Base-by-base conservation (phyloP, 2,329 filamentous ascomycete species). In the Aspergillus novoparasiticus region DNA sequence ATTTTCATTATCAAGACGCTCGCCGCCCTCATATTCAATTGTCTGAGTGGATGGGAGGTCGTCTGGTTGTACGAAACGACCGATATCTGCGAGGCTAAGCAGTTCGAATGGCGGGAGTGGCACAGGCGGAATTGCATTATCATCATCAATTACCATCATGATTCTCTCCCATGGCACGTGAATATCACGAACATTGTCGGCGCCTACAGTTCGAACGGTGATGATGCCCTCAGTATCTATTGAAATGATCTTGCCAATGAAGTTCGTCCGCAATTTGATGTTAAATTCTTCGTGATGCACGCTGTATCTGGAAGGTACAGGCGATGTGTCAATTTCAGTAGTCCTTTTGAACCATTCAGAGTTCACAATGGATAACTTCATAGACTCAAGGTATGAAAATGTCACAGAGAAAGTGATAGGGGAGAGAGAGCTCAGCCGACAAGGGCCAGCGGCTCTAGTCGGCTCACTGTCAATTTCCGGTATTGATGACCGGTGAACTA, bases 221-320 rank as follows among this genome's bases (percentile, higher is more conserved):
- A 86, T 71, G 8, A 76, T 78, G 2, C 86, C 86, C 69, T 87
- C 83, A 4, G 84, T 70, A 14, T 81, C 80, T 3, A 86, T 76
- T 55, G 85, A 82, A 23, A 87, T 78, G 3, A 89, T 80, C 69
- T 87, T 84, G 21, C 86, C 86, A 60, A 87, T 77, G 83, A 86
- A 88, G 43, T 83, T 79, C 8, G 76, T 51, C 10, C 57, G 58
- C 4, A 28, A 48, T 19, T 57, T 66, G 30, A 41, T 41, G 36
- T 45, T 51, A 56, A 46, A 56, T 28, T 65, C 65, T 43, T 67
- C 56, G 9, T 66, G 63, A n/a, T 68, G 68, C n/a, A 69, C 30
- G 39, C 65, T 66, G 28, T 66, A 67, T 10, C 66, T 63, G 11
- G 65, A 57, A 36, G 66, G 70, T 6, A 68, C 26, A 46, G 65